These are phyloP conservation scores for Aspergillus olivimuriae DNA, from an alignment of 495 filamentous ascomycete genomes.

Conservation along the genomic window DNA sequence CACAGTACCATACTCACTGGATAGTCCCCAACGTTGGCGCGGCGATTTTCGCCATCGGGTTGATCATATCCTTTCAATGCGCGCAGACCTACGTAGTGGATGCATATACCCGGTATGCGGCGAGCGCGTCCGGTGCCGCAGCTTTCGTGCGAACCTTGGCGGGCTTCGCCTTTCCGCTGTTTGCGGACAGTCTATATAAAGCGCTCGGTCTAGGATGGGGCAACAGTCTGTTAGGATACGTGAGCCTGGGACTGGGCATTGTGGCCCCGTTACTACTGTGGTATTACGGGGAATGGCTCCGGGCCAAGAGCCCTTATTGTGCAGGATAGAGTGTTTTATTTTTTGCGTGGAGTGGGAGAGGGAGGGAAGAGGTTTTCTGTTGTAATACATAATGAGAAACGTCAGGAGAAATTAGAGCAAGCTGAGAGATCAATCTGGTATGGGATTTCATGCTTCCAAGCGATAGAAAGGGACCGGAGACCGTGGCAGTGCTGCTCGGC, in stretches of 20 bases:
- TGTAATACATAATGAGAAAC: too few species aligned
- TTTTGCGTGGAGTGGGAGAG: too few species aligned
- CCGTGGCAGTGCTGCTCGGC: too few species aligned
- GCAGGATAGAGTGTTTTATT: slow-evolving; percentile 36
- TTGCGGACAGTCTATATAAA: slow-evolving; percentile 59
- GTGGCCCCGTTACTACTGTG: slow-evolving; percentile 58
- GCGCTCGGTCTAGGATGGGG: slow-evolving; percentile 57
- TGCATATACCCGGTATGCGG: slow-evolving; percentile 66
- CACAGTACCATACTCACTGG: slow-evolving; percentile 58
- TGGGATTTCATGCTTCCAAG: too few species aligned
- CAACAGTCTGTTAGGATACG: slow-evolving; percentile 54
- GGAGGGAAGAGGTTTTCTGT: too few species aligned
- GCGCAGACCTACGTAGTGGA: slow-evolving; percentile 76
- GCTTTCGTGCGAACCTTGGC: slow-evolving; percentile 61
- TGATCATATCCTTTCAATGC: slow-evolving; percentile 61
- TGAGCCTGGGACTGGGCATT: slow-evolving; percentile 47
- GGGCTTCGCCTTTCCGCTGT: slow-evolving; percentile 73
- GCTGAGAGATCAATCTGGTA: too few species aligned
- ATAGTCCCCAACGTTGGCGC: slow-evolving; percentile 68
- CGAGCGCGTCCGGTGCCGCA: slow-evolving; percentile 62
- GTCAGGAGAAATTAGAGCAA: too few species aligned
- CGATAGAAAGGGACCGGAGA: too few species aligned
- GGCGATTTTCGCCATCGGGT: slow-evolving; percentile 50
- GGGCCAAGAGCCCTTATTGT: slow-evolving; percentile 61
- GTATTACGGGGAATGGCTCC: slow-evolving; percentile 48